These are phyloP conservation scores for Penicillium sclerotigenum DNA, from an alignment of 2,329 filamentous ascomycete genomes.

Conservation along the genomic window DNA sequence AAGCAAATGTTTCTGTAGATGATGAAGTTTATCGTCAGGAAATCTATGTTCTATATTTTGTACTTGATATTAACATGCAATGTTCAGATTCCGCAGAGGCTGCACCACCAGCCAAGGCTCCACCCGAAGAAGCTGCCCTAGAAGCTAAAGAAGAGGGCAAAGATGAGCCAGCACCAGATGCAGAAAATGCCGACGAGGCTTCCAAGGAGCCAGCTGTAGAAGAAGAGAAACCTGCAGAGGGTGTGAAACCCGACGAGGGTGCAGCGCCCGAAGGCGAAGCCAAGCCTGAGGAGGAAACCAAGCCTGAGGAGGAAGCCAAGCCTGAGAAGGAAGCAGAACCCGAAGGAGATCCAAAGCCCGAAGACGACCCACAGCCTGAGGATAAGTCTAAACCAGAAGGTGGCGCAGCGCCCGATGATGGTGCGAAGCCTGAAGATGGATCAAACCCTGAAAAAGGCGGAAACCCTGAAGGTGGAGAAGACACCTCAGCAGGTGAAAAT, in stretches of 20 bases:
- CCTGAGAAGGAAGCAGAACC: not conserved
- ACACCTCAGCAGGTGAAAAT: not conserved
- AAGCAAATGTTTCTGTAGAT: slow-evolving; percentile 14
- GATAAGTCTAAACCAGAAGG: not conserved
- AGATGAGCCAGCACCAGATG: slow-evolving; percentile 17
- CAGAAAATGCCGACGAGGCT: slow-evolving; percentile 14
- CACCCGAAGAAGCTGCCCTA: slow-evolving; percentile 20
- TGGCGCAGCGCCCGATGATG: not conserved
- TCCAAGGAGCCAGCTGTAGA: slow-evolving; percentile 17
- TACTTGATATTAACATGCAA: slow-evolving; percentile 13
- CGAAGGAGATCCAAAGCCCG: not conserved
- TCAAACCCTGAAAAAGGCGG: slow-evolving; percentile 11
- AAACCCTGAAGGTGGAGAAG: slow-evolving; percentile 6
- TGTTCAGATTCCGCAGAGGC: slow-evolving; percentile 27
- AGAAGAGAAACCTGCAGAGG: slow-evolving; percentile 7
- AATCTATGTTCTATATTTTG: not conserved
- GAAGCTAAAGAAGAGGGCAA: slow-evolving; percentile 26
- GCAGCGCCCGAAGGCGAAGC: slow-evolving; percentile 13
- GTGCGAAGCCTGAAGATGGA: slow-evolving; percentile 11
- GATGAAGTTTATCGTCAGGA: not conserved
- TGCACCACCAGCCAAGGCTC: slow-evolving; percentile 23
- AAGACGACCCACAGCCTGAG: not conserved
- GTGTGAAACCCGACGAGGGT: slow-evolving; percentile 8
- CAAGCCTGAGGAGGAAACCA: not conserved
- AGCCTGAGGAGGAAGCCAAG: not conserved